Evolutionary conservation across 169 alveolate genomes (phyloP), one percentile per base, ranked within the genome.

Genomic region (Ichthyophthirius multifiliis): DNA sequence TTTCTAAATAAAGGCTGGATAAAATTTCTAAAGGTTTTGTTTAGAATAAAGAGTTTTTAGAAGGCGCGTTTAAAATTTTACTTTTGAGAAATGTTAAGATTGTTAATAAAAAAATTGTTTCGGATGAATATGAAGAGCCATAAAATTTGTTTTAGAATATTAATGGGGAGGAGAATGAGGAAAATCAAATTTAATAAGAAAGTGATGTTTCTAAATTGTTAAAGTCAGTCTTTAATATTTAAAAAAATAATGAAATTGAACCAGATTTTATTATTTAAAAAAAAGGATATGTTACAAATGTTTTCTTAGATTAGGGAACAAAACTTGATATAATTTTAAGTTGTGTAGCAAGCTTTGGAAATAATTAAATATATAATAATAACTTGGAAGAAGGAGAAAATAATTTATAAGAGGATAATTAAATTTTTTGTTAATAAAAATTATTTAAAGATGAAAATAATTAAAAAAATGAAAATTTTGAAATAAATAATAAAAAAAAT

Each of bases 1-100:
- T 16, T 41, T 47, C 55, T 9, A 67, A 67, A 41, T 18, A 37
- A 5, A 67, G 30, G 41, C 37, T 67, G 0, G 77, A 67, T 20
- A n/a, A 32, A 18, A 0, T 67, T 1, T 67, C 77, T 12, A 67
- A 67, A 18, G 77, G 41, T 7, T 67, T 47, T 47, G 41, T 39
- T 1, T 6, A 41, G n/a, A 35, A 41, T 20, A 67, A 67, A 18
- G 77, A 62, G 27, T 67, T 67, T 9, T 44, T 67, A 27, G 77
- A 67, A 18, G 77, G 77, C 7, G 77, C 77, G 5, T 67, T 18
- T 12, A 67, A 44, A 67, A 67, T 67, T 1, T 18, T 67, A 9
- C 16, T 67, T 3, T 44, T 37, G 37, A 37, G 77, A 37, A 67
- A 67, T 67, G 77, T 67, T n/a, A 35, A n/a, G n/a, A n/a, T n/a